Percentiles rank a stretch among this genome's conserved stretches.
Evolutionary conservation across 768 basidiomycete genomes (phyloP).

Genomic region (Hysterangium stoloniferum): DNA sequence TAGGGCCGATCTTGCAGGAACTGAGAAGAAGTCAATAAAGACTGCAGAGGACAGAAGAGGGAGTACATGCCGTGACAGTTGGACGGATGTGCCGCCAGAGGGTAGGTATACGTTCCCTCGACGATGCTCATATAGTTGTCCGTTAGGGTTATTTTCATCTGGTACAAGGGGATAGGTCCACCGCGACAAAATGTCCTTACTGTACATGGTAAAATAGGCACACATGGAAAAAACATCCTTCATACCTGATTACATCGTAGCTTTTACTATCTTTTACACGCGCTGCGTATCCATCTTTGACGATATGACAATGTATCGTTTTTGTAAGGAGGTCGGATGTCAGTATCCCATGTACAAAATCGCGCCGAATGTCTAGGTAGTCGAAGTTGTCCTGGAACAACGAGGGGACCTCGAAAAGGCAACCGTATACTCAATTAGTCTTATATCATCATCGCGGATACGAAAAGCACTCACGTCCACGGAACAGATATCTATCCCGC

Average conservation of each 20-base stretch:
- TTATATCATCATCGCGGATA: background rate
- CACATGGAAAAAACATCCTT: background rate
- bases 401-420: conserved; percentile 78
- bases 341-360: conserved; percentile 91
- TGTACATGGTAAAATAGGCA: conserved; percentile 24
- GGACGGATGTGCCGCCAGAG: conserved; percentile 57
- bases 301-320: conserved; percentile 86
- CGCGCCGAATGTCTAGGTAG: conserved; percentile 82
- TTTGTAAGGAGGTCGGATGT: conserved; percentile 94
- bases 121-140: conserved; percentile 75
- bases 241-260: conserved; percentile 81
- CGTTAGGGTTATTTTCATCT: conserved; percentile 84
- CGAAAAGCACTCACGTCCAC: conserved; percentile 59
- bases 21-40: conserved; percentile 30
- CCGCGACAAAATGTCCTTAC: conserved; percentile 87
- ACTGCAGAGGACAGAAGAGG: conserved; percentile 2
- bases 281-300: conserved; percentile 84
- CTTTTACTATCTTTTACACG: conserved; percentile 89
- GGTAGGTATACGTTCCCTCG: conserved; percentile 88
- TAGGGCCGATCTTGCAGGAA: conserved; percentile 73
- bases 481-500: conserved; percentile 88
- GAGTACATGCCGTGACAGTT: conserved; percentile 65
- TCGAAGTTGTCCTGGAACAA: conserved; percentile 99
- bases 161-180: conserved; percentile 97
- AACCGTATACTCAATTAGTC: background rate